Base-by-base conservation (phyloP, 495 filamentous ascomycete species). In the Penicillium mononematosum region DNA sequence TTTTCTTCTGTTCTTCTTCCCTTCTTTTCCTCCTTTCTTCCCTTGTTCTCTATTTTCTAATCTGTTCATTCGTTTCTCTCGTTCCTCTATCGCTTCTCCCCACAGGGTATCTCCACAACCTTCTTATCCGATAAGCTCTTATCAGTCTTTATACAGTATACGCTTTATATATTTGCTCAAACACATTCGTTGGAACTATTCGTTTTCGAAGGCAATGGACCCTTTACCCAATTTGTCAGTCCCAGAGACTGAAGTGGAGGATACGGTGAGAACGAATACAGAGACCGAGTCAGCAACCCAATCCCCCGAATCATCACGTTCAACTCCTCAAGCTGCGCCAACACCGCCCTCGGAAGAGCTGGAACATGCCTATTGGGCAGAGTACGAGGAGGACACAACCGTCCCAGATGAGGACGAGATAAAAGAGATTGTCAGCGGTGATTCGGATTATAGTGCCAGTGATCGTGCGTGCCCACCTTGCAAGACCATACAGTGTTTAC, bases 321-420 rank as follows among this genome's bases (percentile, higher is more conserved):
- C 62, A 9, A 45, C 50, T 32, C 32, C 58, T 24, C 50, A 50
- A 19, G 17, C 62, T 16, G 24, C 19, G 6, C 19, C 50, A 34
- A 45, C 47, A 19, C 45, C 22, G 5, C 43, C 58, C 39, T 29
- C 42, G 1, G 59, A 63, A 44, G 58, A 74, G n/a, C 56, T 75
- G 6, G 78, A 81, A 43, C 65, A 75, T 64, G 75, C 78, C 29
- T 76, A 71, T 45, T 82, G 79, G 79, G 72, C 72, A 6, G 77
- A 74, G 17, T 66, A 77, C 12, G 73, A 75, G 32, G 84, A 87
- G 71, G 85, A 88, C 54, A 78, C 70, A 31, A 81, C 82, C 1
- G 57, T 63, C 1, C 85, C 85, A 8, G 77, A 83, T 58, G 84
- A 84, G 64, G 74, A 77, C 4, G 85, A 88, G 66, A 61, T 87